These are phyloP conservation scores for Scutellaria barbata DNA, from an alignment of 257 asterid genomes.

Conservation along the genomic window DNA sequence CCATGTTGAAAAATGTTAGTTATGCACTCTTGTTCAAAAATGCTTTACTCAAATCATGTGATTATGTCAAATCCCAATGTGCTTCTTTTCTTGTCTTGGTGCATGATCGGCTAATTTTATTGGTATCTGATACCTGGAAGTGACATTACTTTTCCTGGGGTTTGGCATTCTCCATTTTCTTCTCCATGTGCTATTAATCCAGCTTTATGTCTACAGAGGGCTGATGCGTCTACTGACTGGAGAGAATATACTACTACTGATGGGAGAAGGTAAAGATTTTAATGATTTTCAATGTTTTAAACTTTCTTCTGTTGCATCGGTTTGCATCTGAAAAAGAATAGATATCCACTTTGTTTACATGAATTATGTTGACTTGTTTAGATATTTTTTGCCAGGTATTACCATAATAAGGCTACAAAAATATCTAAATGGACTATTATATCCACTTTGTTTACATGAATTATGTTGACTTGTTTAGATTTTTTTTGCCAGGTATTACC, in stretches of 20 bases:
- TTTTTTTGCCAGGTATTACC: slow-evolving; percentile 64
- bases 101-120: slow-evolving; percentile 4
- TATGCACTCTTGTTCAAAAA: no score
- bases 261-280: slow-evolving; percentile 69
- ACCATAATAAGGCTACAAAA: slow-evolving; percentile 69
- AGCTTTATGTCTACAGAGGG: slow-evolving; percentile 67
- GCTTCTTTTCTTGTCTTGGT: slow-evolving; percentile 20
- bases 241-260: slow-evolving; percentile 71
- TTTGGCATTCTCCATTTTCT: slow-evolving; percentile 24
- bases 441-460: no score
- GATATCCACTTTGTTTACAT: slow-evolving; percentile 19
- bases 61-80: not conserved
- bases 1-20: no score
- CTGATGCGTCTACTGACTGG: slow-evolving; percentile 97
- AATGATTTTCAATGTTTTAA: slow-evolving; percentile 1
- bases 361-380: slow-evolving; percentile 31
- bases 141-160: not conserved
- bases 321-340: slow-evolving; percentile 18
- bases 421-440: slow-evolving; percentile 79
- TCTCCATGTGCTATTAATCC: slow-evolving; percentile 32
- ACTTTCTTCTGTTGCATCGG: slow-evolving; percentile 25
- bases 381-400: slow-evolving; percentile 60
- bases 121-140: slow-evolving; percentile 23
- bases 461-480: no score
- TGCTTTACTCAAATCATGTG: no score